A percentile compares a stretch with the other conserved stretches of the same genome.
Conservation (phyloP, 2,329 filamentous ascomycete species). For the Cytospora paraplurivora region DNA sequence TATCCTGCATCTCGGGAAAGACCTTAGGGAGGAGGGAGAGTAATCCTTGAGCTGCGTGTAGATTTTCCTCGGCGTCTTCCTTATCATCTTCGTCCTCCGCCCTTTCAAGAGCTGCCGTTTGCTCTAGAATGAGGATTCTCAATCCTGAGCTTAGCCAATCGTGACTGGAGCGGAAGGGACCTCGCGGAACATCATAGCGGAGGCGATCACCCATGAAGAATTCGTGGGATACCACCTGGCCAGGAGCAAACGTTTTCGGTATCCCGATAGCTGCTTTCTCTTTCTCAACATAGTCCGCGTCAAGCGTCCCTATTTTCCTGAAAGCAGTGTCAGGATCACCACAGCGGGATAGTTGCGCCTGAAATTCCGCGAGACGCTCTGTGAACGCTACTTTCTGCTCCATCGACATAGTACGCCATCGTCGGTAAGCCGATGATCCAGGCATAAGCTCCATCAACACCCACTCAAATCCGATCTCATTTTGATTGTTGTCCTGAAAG, state of each 20-base stretch:
- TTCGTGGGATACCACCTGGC: slow-evolving; percentile 37
- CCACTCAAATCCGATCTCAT: slow-evolving; percentile 44
- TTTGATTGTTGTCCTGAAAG: slow-evolving; percentile 37
- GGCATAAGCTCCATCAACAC: slow-evolving; percentile 40
- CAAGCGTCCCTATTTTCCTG: slow-evolving; percentile 35
- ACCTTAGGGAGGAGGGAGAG: slow-evolving; percentile 36
- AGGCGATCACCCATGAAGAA: slow-evolving; percentile 41
- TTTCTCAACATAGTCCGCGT: slow-evolving; percentile 6
- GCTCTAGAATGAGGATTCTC: slow-evolving; percentile 36
- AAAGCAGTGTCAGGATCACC: slow-evolving; percentile 31
- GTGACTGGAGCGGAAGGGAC: slow-evolving; percentile 42
- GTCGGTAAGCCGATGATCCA: slow-evolving; percentile 32
- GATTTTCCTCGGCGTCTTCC: slow-evolving; percentile 37
- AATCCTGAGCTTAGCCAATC: slow-evolving; percentile 42
- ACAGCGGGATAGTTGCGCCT: slow-evolving; percentile 34
- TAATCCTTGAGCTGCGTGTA: slow-evolving; percentile 36
- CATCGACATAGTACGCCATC: slow-evolving; percentile 37
- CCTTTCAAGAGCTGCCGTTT: slow-evolving; percentile 31
- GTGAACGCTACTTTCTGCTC: slow-evolving; percentile 39
- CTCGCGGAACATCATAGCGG: slow-evolving; percentile 39
- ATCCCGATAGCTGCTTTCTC: background rate
- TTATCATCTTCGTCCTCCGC: slow-evolving; percentile 36
- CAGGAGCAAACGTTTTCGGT: slow-evolving; percentile 22
- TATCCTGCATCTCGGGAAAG: slow-evolving; percentile 35
- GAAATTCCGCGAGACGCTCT: slow-evolving; percentile 37